Evolutionary conservation across 768 basidiomycete genomes (phyloP), one percentile per base, ranked within the genome.

Genomic region (Peribolospora kevripleyi): DNA sequence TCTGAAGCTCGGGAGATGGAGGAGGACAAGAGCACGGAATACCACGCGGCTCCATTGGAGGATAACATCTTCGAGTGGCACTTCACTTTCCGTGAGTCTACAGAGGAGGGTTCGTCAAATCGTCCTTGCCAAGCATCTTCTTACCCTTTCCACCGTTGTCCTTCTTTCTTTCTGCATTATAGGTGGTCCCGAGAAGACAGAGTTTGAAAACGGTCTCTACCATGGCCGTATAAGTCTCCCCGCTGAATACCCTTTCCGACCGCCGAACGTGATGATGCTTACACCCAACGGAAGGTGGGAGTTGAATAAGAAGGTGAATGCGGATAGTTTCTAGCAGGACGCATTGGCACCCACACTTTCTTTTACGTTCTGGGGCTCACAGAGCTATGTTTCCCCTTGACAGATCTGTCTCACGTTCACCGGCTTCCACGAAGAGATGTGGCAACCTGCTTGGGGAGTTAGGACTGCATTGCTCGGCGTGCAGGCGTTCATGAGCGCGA

Each of bases 401-500:
- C 25, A 25, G 85, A 85, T 88, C 56, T 88, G 85, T 66, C 86
- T 88, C 63, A 87, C 84, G 65, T 88, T 87, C 67, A 88, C 85
- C 40, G 85, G 74, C 59, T 88, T 91, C 71, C 88, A 93, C 61
- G 85, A 88, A 68, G 91, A 95, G 61, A 73, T 84, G 41, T 97
- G 91, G 91, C 88, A 95, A 67, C 91, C 91, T 43, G 86, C 87
- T 37, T 97, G 91, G 91, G 91, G 91, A 54, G 84, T 97, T 14
- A 76, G 91, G 59, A 97, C 90, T 55, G 88, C 54, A 3, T 38
- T 71, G 25, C 52, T 68, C 3, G 70, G 68, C 0, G 60, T 71
- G 38, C 59, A 62, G 41, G 62, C 65, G 9, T 71, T 71, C 60
- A 69, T 68, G 67, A 66, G 63, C 54, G 63, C 64, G 52, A 52